Percentiles rank a stretch among this genome's conserved stretches.
Conservation (phyloP, 306 rosid genomes). For the Lupinus albus region DNA sequence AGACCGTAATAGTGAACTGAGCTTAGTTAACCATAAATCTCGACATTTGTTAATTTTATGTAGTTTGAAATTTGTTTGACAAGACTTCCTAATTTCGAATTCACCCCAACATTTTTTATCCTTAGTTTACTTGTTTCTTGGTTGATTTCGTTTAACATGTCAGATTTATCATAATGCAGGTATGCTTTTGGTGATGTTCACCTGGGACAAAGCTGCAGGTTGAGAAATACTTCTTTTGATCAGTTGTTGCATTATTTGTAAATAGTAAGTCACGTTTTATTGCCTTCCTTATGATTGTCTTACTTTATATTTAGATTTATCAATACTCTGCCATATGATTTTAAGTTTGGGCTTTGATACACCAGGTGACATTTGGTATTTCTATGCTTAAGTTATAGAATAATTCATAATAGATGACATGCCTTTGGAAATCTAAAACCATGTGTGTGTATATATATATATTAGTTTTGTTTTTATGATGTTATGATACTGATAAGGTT, state of each 20-base stretch:
- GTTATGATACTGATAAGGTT: conserved; percentile 25
- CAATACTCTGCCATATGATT: conserved; percentile 12
- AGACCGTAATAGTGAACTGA: conserved; percentile 15
- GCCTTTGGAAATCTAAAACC: neutral
- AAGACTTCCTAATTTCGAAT: conserved; percentile 17
- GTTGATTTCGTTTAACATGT: conserved; percentile 12
- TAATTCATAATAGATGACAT: neutral
- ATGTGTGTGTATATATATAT: neutral
- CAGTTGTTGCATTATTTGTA: conserved; percentile 67
- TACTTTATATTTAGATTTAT: conserved; percentile 16
- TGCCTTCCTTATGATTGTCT: conserved; percentile 15
- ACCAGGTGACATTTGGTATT: too few species aligned
- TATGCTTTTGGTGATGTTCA: conserved; percentile 98
- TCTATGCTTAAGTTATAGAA: conserved; percentile 2
- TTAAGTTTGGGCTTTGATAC: neutral
- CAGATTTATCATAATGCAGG: conserved; percentile 51
- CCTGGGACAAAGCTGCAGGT: conserved; percentile 97
- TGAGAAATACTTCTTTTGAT: conserved; percentile 65
- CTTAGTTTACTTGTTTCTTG: neutral
- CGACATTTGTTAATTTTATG: conserved; percentile 4
- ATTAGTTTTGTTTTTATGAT: conserved; percentile 13
- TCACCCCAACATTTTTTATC: conserved; percentile 3
- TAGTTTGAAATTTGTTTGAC: conserved; percentile 20
- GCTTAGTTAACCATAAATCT: conserved; percentile 33
- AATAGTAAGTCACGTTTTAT: conserved; percentile 57